These are phyloP conservation scores for Alternaria infectoria DNA, from an alignment of 2,329 filamentous ascomycete species.

Conservation along the genomic window DNA sequence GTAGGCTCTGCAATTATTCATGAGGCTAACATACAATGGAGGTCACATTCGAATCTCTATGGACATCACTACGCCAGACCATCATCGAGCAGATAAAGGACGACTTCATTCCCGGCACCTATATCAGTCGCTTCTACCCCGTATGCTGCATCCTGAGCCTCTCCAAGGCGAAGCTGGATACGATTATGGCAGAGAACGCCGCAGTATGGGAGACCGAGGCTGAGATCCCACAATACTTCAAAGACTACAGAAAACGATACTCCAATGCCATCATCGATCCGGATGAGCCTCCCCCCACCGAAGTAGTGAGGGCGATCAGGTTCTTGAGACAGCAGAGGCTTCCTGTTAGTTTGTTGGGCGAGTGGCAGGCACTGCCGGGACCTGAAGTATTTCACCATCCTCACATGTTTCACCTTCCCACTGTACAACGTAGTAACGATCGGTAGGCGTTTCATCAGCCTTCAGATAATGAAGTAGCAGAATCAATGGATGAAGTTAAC, in stretches of 20 bases:
- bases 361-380: constrained; percentile 17
- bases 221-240: constrained; percentile 15
- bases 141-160: constrained; percentile 20
- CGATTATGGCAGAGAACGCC: constrained; percentile 16
- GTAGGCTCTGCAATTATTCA: background rate
- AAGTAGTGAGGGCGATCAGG: constrained; percentile 17
- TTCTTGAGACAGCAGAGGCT: constrained; percentile 26
- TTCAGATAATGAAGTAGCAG: background rate
- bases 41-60: constrained; percentile 23
- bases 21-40: background rate
- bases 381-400: constrained; percentile 13
- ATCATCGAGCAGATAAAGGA: constrained; percentile 27
- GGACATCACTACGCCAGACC: constrained; percentile 19
- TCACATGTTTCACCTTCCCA: background rate
- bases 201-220: constrained; percentile 4
- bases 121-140: constrained; percentile 8
- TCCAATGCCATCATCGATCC: constrained; percentile 23
- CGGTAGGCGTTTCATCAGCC: background rate
- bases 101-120: constrained; percentile 3
- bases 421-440: background rate
- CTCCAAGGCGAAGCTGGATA: background rate
- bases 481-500: background rate
- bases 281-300: constrained; percentile 14
- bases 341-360: constrained; percentile 20
- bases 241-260: constrained; percentile 6